A percentile compares a stretch with the other conserved stretches of the same genome.
phyloP scores from a whole-genome alignment of 225 moss, liverwort and hornwort genomes.

The Polytrichum commune region DNA sequence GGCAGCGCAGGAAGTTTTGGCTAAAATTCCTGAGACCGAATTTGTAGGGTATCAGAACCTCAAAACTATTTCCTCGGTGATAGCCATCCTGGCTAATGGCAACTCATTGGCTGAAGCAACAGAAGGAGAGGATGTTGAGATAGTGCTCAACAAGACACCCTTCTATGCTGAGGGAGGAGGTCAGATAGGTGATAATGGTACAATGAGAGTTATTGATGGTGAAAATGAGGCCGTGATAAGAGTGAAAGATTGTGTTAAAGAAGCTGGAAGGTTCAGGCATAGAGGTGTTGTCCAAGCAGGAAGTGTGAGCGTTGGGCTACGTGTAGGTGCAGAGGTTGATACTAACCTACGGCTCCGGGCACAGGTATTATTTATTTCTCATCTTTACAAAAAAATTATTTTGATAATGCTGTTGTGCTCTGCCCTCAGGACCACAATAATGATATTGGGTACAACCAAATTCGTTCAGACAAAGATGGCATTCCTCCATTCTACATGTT shows the following conservation, averaged over 20 bases:
- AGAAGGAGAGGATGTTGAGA: conserved; percentile 64
- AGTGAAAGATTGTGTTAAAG: conserved; percentile 79
- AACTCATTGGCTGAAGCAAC: conserved; percentile 54
- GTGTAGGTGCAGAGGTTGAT: conserved; percentile 67
- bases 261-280: conserved; percentile 71
- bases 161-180: conserved; percentile 98
- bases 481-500: too few relatives aligned
- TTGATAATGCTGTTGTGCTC: too few relatives aligned
- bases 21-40: conserved; percentile 62
- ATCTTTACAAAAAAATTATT: too few relatives aligned
- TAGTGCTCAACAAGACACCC: conserved; percentile 81
- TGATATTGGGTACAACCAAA: too few relatives aligned
- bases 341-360: conserved; percentile 54
- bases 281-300: conserved; percentile 66
- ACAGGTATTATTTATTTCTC: conserved; percentile 42
- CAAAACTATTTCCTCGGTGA: conserved; percentile 46
- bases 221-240: conserved; percentile 51
- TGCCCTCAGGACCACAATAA: too few relatives aligned
- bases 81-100: conserved; percentile 68
- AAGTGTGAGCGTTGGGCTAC: conserved; percentile 52
- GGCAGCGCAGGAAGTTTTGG: conserved; percentile 58
- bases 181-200: conserved; percentile 89
- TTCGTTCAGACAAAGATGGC: too few relatives aligned
- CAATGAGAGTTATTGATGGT: conserved; percentile 43
- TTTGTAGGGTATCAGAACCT: conserved; percentile 75